These are phyloP conservation scores for Trypanosoma avium DNA, from an alignment of 208 protist genomes.

Conservation along the genomic window DNA sequence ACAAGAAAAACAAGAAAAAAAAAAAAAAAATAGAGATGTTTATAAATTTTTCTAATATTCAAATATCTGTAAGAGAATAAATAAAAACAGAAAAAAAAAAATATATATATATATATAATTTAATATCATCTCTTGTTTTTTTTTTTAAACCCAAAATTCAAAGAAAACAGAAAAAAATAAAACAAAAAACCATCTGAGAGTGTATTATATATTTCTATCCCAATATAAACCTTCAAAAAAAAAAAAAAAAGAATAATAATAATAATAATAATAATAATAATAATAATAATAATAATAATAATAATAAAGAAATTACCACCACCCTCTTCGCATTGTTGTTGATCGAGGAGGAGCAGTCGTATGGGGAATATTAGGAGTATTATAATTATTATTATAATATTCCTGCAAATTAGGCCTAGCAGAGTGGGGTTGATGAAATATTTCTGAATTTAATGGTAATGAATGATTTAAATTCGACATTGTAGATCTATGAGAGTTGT, in stretches of 20 bases:
- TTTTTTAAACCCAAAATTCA: background rate
- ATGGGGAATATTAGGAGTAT: too few species aligned
- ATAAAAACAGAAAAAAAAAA: slow-evolving; percentile 12
- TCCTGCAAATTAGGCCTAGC: too few species aligned
- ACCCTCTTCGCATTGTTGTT: slow-evolving; percentile 10
- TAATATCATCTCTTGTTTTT: too few species aligned
- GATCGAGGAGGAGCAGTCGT: background rate
- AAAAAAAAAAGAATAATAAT: slow-evolving; percentile 13
- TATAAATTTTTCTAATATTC: too few species aligned
- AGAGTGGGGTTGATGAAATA: too few species aligned
- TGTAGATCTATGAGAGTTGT: too few species aligned
- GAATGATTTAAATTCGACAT: too few species aligned
- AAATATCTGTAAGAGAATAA: slow-evolving; percentile 17
- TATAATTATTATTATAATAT: too few species aligned
- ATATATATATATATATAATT: slow-evolving; percentile 22
- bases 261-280: slow-evolving; percentile 11
- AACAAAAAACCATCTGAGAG: slow-evolving; percentile 8
- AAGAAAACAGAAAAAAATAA: background rate
- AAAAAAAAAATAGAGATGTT: too few species aligned
- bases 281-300: slow-evolving; percentile 11
- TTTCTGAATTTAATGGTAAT: too few species aligned
- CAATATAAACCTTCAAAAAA: background rate
- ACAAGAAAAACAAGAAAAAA: too few species aligned
- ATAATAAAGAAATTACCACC: slow-evolving; percentile 6
- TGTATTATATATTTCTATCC: background rate